phyloP scores from a whole-genome alignment of 352 stramenopile genomes.

The Phytophthora pini region DNA sequence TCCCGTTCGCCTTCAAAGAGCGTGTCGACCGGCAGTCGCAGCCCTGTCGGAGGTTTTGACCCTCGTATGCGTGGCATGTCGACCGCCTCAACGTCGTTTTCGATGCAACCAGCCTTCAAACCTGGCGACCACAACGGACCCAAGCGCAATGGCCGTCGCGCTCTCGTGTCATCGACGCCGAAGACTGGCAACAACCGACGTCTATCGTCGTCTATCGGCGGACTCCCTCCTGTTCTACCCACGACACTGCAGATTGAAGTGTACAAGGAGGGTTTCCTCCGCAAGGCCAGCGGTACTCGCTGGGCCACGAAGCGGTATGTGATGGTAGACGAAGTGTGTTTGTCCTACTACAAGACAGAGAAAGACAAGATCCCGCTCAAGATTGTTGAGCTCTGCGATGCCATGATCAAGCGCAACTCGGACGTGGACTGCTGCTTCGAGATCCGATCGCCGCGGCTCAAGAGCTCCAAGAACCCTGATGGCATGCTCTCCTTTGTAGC shows the following conservation, averaged over 20 bases:
- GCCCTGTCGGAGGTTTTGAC: conserved; percentile 31
- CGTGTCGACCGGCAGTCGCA: conserved; percentile 42
- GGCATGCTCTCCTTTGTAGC: conserved; percentile 87
- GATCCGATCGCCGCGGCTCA: conserved; percentile 82
- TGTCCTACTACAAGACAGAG: conserved; percentile 88
- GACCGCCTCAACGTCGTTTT: conserved; percentile 53
- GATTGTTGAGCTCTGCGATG: conserved; percentile 85
- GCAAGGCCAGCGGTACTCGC: conserved; percentile 82
- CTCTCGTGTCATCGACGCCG: conserved; percentile 71
- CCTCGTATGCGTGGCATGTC: conserved; percentile 49
- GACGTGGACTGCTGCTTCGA: conserved; percentile 89
- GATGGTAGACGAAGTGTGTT: conserved; percentile 83
- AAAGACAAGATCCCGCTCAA: conserved; percentile 88
- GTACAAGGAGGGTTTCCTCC: conserved; percentile 85
- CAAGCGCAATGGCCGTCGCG: conserved; percentile 60
- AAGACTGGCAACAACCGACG: conserved; percentile 46
- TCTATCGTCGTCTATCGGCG: conserved; percentile 47
- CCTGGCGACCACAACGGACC: conserved; percentile 55
- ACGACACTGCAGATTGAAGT: conserved; percentile 78
- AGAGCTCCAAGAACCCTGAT: conserved; percentile 84
- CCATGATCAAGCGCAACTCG: conserved; percentile 82
- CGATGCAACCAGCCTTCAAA: conserved; percentile 61
- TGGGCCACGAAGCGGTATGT: conserved; percentile 90
- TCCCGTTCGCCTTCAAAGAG: conserved; percentile 64
- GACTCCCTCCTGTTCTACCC: conserved; percentile 63